Evolutionary conservation across 192 early-diverging fungal genomes (phyloP).

Genomic region (Obelidium mucronatum): DNA sequence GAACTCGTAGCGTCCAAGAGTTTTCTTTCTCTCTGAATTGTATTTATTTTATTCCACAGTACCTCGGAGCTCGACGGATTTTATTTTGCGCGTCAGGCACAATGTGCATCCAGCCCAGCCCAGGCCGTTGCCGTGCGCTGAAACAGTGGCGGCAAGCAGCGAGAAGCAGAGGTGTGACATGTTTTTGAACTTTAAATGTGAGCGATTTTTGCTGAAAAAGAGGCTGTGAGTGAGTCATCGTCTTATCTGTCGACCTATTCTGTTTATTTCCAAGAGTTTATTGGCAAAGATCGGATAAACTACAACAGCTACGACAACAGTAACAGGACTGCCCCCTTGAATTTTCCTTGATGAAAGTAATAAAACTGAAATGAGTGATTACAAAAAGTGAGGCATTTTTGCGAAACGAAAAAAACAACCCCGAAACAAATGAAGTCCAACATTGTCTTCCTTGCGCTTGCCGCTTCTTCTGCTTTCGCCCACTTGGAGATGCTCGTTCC

Average conservation of each 20-base stretch:
- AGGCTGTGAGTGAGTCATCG: not conserved
- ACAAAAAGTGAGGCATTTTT: not conserved
- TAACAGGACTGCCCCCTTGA: too few relatives aligned
- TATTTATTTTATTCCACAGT: too few relatives aligned
- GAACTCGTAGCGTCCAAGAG: too few relatives aligned
- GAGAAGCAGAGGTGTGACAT: not conserved
- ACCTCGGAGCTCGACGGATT: too few relatives aligned
- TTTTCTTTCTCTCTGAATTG: too few relatives aligned
- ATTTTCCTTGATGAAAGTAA: too few relatives aligned
- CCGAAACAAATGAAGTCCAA: not conserved
- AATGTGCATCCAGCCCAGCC: not conserved
- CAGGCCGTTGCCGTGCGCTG: not conserved
- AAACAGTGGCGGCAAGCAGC: not conserved
- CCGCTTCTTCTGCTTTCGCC: not conserved
- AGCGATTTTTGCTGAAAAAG: not conserved
- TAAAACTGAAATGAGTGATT: not conserved
- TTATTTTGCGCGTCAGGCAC: too few relatives aligned
- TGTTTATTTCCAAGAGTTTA: not conserved
- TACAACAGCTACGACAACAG: too few relatives aligned
- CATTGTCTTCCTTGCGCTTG: not conserved
- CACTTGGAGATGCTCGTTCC: constrained; percentile 32
- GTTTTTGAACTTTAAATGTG: not conserved
- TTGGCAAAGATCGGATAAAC: too few relatives aligned
- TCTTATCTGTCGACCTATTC: not conserved
- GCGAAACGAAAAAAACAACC: not conserved